Conservation (phyloP, 2,329 filamentous ascomycete genomes). For the Trichoderma sp. region DNA sequence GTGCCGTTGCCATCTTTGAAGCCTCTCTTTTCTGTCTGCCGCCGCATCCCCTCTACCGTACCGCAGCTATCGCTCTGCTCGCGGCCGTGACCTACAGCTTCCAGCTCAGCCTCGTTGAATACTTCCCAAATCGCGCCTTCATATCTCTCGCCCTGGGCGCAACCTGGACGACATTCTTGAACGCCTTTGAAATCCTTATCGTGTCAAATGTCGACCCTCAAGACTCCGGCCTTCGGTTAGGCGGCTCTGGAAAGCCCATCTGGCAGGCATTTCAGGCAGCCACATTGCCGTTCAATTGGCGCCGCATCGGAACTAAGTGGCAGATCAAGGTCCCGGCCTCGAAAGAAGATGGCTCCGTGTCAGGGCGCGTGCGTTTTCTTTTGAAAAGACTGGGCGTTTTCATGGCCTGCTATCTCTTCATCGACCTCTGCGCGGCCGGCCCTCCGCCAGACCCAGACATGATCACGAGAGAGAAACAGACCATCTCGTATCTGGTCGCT, state of each 20-base stretch:
- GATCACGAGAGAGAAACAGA: neutral
- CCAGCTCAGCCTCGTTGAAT: neutral
- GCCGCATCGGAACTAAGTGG: slow-evolving; percentile 14
- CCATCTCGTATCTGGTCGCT: neutral
- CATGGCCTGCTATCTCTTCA: neutral
- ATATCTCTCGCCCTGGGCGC: neutral
- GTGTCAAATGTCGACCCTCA: neutral
- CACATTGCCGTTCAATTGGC: slow-evolving; percentile 11
- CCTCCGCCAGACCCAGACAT: neutral
- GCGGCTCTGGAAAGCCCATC: neutral
- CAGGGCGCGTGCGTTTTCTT: neutral
- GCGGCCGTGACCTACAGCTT: neutral
- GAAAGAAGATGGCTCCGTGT: neutral
- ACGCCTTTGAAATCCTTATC: neutral
- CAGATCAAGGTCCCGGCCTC: neutral
- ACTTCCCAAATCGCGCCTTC: neutral
- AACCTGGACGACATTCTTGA: neutral
- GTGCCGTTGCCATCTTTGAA: neutral
- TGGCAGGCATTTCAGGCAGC: neutral
- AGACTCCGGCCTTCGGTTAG: neutral
- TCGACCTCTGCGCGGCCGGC: neutral
- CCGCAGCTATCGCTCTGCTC: neutral
- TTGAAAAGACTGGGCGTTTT: neutral
- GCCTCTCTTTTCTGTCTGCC: neutral
- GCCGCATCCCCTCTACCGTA: neutral